Percentiles rank a stretch among this genome's conserved stretches.
Evolutionary conservation across 2,329 filamentous ascomycete genomes (phyloP).

Genomic region (Zymoseptoria passerinii): DNA sequence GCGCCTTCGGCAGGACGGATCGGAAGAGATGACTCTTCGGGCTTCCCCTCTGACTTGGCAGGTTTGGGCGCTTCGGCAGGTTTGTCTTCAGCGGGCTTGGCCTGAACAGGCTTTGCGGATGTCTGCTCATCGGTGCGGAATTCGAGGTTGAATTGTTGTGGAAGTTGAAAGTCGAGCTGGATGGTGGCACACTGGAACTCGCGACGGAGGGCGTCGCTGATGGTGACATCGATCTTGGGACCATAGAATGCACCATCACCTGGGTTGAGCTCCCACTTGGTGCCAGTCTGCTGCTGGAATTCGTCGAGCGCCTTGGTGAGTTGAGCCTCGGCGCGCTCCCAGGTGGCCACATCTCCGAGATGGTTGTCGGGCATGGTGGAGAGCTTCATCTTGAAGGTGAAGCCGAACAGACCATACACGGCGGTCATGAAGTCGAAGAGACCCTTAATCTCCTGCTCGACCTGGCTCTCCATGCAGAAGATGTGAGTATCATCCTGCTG

Average conservation of each 20-base stretch:
- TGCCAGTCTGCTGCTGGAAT: constrained; percentile 56
- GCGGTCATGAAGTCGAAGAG: constrained; percentile 79
- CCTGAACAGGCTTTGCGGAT: constrained; percentile 30
- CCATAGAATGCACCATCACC: constrained; percentile 98
- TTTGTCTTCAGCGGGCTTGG: constrained; percentile 27
- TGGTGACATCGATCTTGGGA: constrained; percentile 96
- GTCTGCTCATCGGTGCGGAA: constrained; percentile 67
- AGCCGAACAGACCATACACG: constrained; percentile 75
- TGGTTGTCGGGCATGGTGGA: constrained; percentile 86
- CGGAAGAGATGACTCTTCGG: constrained; percentile 21
- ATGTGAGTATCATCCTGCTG: constrained; percentile 96
- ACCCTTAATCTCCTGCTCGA: constrained; percentile 65
- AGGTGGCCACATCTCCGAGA: constrained; percentile 77
- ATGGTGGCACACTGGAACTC: constrained; percentile 90
- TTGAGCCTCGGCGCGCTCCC: constrained; percentile 79
- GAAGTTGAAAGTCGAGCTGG: constrained; percentile 83
- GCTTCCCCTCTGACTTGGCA: constrained; percentile 31
- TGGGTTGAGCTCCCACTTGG: constrained; percentile 81
- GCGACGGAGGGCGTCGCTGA: constrained; percentile 76
- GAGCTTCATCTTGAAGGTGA: constrained; percentile 88
- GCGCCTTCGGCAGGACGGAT: constrained; percentile 27
- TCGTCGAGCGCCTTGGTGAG: constrained; percentile 70
- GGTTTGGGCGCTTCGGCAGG: constrained; percentile 26
- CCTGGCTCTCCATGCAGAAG: constrained; percentile 80
- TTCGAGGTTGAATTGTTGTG: constrained; percentile 77